Evolutionary conservation across 75 land plant species (phyloP), one percentile per base, ranked within the genome.

Genomic region (Pinus tabuliformis): DNA sequence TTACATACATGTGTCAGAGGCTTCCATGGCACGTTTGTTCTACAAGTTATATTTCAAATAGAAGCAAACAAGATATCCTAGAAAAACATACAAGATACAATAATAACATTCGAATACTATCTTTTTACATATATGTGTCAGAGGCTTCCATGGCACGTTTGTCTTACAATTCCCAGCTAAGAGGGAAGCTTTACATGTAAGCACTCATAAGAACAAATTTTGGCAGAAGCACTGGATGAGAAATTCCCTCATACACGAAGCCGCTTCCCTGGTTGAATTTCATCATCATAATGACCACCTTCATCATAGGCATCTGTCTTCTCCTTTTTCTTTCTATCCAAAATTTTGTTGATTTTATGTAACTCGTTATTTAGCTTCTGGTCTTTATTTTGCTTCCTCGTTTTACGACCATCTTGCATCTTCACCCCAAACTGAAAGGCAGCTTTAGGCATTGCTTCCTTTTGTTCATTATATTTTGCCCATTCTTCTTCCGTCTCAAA

Each of bases 361-460:
- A 97, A 89, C 56, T 97, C 99, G 74, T 97, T 97, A 12, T 83
- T 94, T 30, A 97, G 89, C 86, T 97, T 97, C 82, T 97, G 99
- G 70, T 97, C 99, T 73, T 83, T 94, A 86, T 97, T 97, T 59
- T 97, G 99, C 84, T 97, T 97, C 63, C 99, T 80, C 1, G 99
- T 97, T 83, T 97, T 97, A 22, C 99, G 80, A 9, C 99, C 99
- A 85, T 97, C 99, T 82, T 97, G 99, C 99, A 97, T 97, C 82
- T 97, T 97, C 62, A 97, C 99, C 22, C 99, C 99, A 78, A 97
- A 97, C 74, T 97, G 99, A 77, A 94, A 97, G 76, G 99, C 99
- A 76, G 99, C 99, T 73, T 97, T 97, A n/a, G 99, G 99, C 97
- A 94, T 97, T 39, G 99, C 99, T 77, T 97, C 99, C 78, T 97